Percentiles rank a stretch among this genome's conserved stretches.
phyloP scores from a whole-genome alignment of 352 stramenopile genomes.

The Phytophthora constricta region DNA sequence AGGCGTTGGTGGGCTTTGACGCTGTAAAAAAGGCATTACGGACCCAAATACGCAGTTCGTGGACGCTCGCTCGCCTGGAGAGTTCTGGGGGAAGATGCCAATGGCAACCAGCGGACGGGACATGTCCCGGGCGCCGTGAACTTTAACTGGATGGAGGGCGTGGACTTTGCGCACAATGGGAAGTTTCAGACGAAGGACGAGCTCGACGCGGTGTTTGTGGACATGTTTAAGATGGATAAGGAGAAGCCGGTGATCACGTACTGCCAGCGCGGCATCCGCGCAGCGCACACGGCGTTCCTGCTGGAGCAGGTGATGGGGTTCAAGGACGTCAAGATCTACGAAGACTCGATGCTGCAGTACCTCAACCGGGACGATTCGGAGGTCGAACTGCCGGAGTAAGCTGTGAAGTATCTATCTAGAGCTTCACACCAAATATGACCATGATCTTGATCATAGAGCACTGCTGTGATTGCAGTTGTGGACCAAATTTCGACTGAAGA shows the following conservation, averaged over 20 bases:
- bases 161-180: constrained; percentile 56
- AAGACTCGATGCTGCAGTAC: constrained; percentile 84
- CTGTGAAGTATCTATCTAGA: too few relatives aligned
- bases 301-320: constrained; percentile 63
- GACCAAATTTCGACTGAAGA: too few relatives aligned
- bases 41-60: constrained; percentile 38
- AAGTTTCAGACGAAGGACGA: constrained; percentile 68
- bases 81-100: constrained; percentile 39
- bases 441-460: too few relatives aligned
- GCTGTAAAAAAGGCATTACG: constrained; percentile 40
- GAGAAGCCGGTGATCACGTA: constrained; percentile 72
- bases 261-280: constrained; percentile 76
- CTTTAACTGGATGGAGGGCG: constrained; percentile 73
- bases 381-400: too few relatives aligned
- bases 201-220: constrained; percentile 53
- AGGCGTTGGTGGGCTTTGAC: constrained; percentile 39
- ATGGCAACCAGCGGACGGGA: constrained; percentile 44
- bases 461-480: too few relatives aligned
- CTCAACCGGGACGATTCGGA: constrained; percentile 72
- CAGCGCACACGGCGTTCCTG: constrained; percentile 72
- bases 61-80: constrained; percentile 38
- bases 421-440: too few relatives aligned
- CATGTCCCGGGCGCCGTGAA: constrained; percentile 74
- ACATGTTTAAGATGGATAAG: constrained; percentile 46
- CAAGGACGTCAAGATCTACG: constrained; percentile 54